Evolutionary conservation across 2,329 filamentous ascomycete species (phyloP).

Genomic region (Eurotiales sp.): DNA sequence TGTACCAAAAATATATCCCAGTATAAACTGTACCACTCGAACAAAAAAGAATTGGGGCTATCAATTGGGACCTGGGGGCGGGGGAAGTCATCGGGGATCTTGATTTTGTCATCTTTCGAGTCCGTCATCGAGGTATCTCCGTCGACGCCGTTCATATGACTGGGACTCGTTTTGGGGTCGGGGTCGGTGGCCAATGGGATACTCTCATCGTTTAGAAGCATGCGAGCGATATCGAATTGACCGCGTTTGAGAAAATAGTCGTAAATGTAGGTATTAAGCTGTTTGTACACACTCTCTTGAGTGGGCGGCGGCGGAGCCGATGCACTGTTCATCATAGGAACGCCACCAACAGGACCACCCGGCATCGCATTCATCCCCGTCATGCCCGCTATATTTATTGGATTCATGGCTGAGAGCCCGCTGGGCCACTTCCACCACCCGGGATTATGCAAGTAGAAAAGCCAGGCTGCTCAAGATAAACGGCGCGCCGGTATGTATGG

Average conservation of each 20-base stretch:
- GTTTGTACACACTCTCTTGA: slow-evolving; percentile 34
- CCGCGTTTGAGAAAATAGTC: slow-evolving; percentile 77
- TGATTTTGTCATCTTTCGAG: slow-evolving; percentile 69
- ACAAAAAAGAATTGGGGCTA: slow-evolving; percentile 77
- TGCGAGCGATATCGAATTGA: slow-evolving; percentile 78
- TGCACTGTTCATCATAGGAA: slow-evolving; percentile 53
- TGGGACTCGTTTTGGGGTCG: slow-evolving; percentile 65
- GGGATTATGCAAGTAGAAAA: slow-evolving; percentile 26
- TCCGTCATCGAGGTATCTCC: slow-evolving; percentile 81
- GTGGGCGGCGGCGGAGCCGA: slow-evolving; percentile 38
- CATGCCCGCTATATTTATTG: slow-evolving; percentile 56
- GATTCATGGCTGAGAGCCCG: slow-evolving; percentile 46
- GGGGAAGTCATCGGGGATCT: slow-evolving; percentile 76
- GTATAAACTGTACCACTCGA: slow-evolving; percentile 96
- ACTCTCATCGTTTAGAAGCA: slow-evolving; percentile 62
- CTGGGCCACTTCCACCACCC: slow-evolving; percentile 32
- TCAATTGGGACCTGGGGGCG: slow-evolving; percentile 55
- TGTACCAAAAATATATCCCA: slow-evolving; percentile 93
- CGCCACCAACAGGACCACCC: slow-evolving; percentile 56
- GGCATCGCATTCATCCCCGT: slow-evolving; percentile 53
- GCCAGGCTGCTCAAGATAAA: slow-evolving; percentile 16
- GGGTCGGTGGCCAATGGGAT: slow-evolving; percentile 54
- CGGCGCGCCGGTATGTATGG: slow-evolving; percentile 1
- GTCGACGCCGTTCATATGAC: slow-evolving; percentile 65
- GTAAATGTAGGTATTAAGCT: slow-evolving; percentile 64